phyloP scores from a whole-genome alignment of 2,329 filamentous ascomycete species.

The Epichloe uncinata region DNA sequence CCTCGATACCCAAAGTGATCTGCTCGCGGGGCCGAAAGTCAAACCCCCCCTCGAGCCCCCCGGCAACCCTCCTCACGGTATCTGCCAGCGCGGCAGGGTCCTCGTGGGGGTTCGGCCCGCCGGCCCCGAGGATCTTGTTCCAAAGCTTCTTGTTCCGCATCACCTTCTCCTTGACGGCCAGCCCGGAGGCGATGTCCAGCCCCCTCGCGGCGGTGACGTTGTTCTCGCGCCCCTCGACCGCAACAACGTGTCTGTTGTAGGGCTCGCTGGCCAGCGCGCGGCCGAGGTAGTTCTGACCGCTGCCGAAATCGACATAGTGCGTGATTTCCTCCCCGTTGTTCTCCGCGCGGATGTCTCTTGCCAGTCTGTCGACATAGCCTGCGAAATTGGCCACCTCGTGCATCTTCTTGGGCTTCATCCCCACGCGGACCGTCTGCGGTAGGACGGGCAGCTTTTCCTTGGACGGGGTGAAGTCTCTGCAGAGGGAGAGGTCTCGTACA shows the following conservation, averaged over 20 bases:
- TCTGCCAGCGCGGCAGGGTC: constrained; percentile 26
- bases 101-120: constrained; percentile 19
- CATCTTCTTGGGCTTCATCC: constrained; percentile 92
- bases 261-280: constrained; percentile 72
- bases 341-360: constrained; percentile 35
- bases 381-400: constrained; percentile 90
- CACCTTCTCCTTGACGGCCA: constrained; percentile 59
- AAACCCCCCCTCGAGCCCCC: constrained; percentile 19
- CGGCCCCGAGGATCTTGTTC: constrained; percentile 34
- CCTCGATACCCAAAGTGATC: constrained; percentile 36
- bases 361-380: constrained; percentile 57
- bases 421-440: constrained; percentile 61
- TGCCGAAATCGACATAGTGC: constrained; percentile 91
- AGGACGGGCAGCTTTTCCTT: constrained; percentile 40
- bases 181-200: constrained; percentile 70
- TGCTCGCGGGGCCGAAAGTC: constrained; percentile 37
- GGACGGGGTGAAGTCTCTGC: constrained; percentile 40
- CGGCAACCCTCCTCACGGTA: constrained; percentile 21
- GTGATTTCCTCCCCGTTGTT: constrained; percentile 51
- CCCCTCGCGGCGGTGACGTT: constrained; percentile 77
- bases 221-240: constrained; percentile 75
- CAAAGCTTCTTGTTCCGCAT: constrained; percentile 77
- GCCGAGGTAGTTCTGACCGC: constrained; percentile 91
- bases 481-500: constrained; percentile 56
- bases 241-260: constrained; percentile 77